Base-by-base conservation (phyloP, 805 yeast genomes). In the Candida anglica region DNA sequence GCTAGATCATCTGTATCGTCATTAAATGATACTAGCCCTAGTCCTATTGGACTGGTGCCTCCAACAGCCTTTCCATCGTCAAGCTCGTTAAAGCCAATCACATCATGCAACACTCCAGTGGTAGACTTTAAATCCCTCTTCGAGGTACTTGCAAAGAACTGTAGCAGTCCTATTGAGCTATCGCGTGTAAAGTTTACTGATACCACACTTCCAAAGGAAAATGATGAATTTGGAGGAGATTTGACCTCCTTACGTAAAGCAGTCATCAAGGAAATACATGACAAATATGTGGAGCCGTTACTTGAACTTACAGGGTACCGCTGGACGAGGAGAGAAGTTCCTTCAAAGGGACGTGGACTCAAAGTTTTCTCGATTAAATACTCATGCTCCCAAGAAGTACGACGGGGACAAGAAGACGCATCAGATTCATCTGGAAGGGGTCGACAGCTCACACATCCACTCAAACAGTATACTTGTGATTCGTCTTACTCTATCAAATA, bases 281-380 rank as follows among this genome's bases (percentile, higher is more conserved):
- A 38, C 14, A 35, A 32, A 15, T 46, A 44, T 19, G 51, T 44
- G 11, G 39, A 39, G 32, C 51, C 51, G 1, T 28, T 44, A 20
- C 37, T 44, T 6, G 42, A 38, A 5, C 19, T 36, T 2, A 40
- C 42, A 1, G 51, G 51, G 4, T 44, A 40, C 30, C 41, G 40
- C 28, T 46, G 51, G 51, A 39, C 44, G 13, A 24, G 47, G 26
- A 46, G 42, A 25, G 51, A 44, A 24, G 42, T 44, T 10, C 45
- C 48, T 1, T 33, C 45, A 13, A 42, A 39, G 25, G 51, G 48
- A 5, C 36, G 39, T 20, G 51, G 51, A 3, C 23, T 39, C 21
- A 46, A 44, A 27, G 39, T 46, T 10, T 44, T 46, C 22, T 37
- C 47, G 4, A 28, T 46, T 11, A 46, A 42, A 20, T 46, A 46